A percentile compares a stretch with the other conserved stretches of the same genome.
These are phyloP conservation scores for Epicoccum nigrum DNA, from an alignment of 2,329 filamentous ascomycete species.

Conservation along the genomic window DNA sequence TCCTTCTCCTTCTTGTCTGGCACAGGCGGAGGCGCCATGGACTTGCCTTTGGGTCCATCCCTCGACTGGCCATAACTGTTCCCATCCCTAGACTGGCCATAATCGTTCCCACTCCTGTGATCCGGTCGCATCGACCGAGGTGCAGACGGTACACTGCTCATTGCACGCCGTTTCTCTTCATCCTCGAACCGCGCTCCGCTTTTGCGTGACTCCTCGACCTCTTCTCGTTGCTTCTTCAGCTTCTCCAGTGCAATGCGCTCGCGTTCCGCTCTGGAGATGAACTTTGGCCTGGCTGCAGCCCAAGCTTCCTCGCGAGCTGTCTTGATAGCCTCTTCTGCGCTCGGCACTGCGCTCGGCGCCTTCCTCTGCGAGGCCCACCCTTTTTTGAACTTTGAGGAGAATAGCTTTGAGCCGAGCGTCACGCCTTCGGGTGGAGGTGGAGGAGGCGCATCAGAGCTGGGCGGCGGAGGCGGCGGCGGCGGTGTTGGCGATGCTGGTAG, in stretches of 20 bases:
- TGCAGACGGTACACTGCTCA: slow-evolving; percentile 66
- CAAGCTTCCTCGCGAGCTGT: slow-evolving; percentile 89
- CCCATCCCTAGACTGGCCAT: too few species aligned
- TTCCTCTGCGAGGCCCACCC: slow-evolving; percentile 56
- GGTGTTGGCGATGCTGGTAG: too few species aligned
- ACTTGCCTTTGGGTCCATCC: slow-evolving; percentile 41
- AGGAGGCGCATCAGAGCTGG: slow-evolving; percentile 10
- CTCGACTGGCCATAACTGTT: too few species aligned
- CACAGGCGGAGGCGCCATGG: slow-evolving; percentile 60
- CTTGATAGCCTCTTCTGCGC: slow-evolving; percentile 82
- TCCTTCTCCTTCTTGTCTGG: slow-evolving; percentile 45
- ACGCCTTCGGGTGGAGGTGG: slow-evolving; percentile 35
- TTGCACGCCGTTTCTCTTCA: slow-evolving; percentile 10
- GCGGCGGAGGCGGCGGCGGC: slow-evolving; percentile 41
- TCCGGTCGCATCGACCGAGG: slow-evolving; percentile 70
- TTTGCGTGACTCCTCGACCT: slow-evolving; percentile 66
- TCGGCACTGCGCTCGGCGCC: slow-evolving; percentile 71
- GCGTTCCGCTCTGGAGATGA: slow-evolving; percentile 81
- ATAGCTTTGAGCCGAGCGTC: slow-evolving; percentile 31
- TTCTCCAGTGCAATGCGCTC: slow-evolving; percentile 82
- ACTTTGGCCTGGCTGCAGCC: slow-evolving; percentile 85
- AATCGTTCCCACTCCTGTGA: slow-evolving; percentile 54
- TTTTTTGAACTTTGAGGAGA: slow-evolving; percentile 58
- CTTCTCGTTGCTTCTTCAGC: slow-evolving; percentile 76
- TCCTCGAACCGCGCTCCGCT: slow-evolving; percentile 49